Evolutionary conservation across 78 protist genomes (phyloP).

Genomic region (Dictyostelium discoideum): DNA sequence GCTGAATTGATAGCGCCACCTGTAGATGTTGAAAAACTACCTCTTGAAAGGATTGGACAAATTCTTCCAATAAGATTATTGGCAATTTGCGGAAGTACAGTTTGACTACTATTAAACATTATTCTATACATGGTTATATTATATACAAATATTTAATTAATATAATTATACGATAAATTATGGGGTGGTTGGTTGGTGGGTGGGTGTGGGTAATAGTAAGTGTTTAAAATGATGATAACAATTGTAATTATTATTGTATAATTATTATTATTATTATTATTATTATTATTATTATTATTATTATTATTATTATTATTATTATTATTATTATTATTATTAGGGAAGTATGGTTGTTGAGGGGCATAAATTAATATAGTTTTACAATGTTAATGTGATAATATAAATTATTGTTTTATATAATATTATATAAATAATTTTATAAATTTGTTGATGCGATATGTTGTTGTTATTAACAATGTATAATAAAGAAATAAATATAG

Average conservation of each 20-base stretch:
- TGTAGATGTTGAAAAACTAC: background rate
- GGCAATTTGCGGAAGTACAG: background rate
- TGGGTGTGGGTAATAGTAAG: background rate
- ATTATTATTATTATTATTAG: background rate
- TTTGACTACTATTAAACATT: constrained; percentile 13
- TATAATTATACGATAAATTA: background rate
- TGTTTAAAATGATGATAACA: background rate
- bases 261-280: too few species aligned
- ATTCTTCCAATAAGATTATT: background rate
- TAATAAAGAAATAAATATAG: background rate
- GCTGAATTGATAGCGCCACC: background rate
- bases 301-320: too few species aligned
- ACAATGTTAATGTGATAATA: background rate
- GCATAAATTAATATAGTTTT: background rate
- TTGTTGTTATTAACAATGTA: background rate
- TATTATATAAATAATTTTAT: background rate
- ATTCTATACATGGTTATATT: background rate
- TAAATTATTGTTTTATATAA: background rate
- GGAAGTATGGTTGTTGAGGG: background rate
- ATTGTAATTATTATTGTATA: background rate
- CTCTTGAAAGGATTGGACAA: constrained; percentile 16
- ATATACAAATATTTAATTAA: background rate
- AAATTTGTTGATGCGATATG: background rate
- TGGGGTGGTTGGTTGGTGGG: background rate
- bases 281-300: too few species aligned